These are phyloP conservation scores for Hydnomerulius pinastri DNA, from an alignment of 768 basidiomycete genomes.

Conservation along the genomic window DNA sequence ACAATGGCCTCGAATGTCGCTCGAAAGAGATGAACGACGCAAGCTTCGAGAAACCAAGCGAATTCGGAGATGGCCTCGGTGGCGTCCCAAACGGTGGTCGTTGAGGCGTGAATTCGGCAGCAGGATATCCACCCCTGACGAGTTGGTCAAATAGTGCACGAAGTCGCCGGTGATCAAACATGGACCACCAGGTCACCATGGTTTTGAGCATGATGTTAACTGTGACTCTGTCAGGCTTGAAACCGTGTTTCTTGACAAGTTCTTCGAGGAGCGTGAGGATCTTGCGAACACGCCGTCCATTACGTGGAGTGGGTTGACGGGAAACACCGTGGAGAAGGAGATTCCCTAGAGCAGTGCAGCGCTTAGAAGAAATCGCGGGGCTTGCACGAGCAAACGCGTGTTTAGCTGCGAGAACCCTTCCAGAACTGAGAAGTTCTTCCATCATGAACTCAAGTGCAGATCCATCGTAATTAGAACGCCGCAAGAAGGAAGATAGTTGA, in stretches of 20 bases:
- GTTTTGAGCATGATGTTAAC: conserved; percentile 68
- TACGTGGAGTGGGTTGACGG: conserved; percentile 33
- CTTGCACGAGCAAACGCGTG: conserved; percentile 37
- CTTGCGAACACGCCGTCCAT: conserved; percentile 48
- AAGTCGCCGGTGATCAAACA: conserved; percentile 44
- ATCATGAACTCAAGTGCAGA: conserved; percentile 16
- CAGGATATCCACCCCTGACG: conserved; percentile 60
- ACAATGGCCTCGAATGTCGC: conserved; percentile 65
- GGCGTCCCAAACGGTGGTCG: conserved; percentile 50
- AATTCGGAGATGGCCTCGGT: conserved; percentile 5
- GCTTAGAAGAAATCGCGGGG: conserved; percentile 28
- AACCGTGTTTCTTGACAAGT: conserved; percentile 47
- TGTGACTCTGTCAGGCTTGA: conserved; percentile 68
- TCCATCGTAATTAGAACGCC: conserved; percentile 4
- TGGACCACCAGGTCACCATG: conserved; percentile 51
- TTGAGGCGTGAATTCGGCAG: conserved; percentile 26
- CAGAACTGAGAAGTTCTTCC: conserved; percentile 29
- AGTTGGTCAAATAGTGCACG: conserved; percentile 66
- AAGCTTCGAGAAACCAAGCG: conserved; percentile 39
- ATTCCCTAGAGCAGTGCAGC: conserved; percentile 54
- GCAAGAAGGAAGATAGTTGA: conserved; percentile 18
- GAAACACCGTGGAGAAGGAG: conserved; percentile 51
- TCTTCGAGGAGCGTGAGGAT: conserved; percentile 40
- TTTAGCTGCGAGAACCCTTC: conserved; percentile 46
- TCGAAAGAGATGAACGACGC: conserved; percentile 51